phyloP scores from a whole-genome alignment of 1,284 basidiomycete species.

The Puccinia polysora region DNA sequence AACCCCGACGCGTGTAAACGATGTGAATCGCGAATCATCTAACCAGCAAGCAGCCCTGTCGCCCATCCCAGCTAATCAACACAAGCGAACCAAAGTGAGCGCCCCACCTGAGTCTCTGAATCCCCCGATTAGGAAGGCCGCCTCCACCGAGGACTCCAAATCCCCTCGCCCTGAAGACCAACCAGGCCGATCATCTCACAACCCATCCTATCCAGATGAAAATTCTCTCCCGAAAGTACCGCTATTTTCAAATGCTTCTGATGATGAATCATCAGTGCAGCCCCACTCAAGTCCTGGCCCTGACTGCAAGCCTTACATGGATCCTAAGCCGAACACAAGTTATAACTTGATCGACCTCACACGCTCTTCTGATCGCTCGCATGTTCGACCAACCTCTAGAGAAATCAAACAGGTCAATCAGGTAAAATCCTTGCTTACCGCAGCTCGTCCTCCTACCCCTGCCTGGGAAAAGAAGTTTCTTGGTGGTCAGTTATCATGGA shows the following conservation, averaged over 20 bases:
- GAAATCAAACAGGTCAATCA: slow-evolving; percentile 2
- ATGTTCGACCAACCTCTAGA: background rate
- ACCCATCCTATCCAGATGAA: too few species aligned
- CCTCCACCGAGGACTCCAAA: too few species aligned
- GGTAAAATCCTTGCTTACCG: background rate
- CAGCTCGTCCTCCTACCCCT: background rate
- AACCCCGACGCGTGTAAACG: too few species aligned
- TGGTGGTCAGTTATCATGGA: slow-evolving; percentile 6
- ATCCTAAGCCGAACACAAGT: background rate
- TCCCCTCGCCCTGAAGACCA: too few species aligned
- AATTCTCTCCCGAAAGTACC: too few species aligned
- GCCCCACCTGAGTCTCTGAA: too few species aligned
- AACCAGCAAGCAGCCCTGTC: too few species aligned
- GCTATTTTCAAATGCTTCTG: background rate
- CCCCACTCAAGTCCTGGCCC: background rate
- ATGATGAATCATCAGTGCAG: background rate
- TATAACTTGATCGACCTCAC: slow-evolving; percentile 10
- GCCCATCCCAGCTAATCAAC: too few species aligned
- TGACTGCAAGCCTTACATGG: background rate
- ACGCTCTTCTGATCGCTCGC: background rate
- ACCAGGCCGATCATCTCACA: too few species aligned
- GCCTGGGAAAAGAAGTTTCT: slow-evolving; percentile 19
- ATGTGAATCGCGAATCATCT: too few species aligned
- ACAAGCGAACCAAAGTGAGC: too few species aligned
- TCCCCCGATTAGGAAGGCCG: too few species aligned